Base-by-base conservation (phyloP, 208 protist species). In the Novymonas esmeraldas region DNA sequence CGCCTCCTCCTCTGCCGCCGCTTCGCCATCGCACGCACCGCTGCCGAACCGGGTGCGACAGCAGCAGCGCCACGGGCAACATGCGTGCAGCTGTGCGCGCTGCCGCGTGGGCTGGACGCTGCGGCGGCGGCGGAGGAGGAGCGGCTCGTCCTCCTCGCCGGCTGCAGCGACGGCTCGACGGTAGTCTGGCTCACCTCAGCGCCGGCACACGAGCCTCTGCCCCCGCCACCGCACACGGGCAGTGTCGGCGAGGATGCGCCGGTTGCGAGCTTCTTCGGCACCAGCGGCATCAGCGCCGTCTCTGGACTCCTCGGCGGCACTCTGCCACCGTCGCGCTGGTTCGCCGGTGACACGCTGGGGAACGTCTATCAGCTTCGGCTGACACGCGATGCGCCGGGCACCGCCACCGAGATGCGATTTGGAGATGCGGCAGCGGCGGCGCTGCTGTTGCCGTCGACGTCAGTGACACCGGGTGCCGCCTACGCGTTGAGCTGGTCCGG, bases 361-460 rank as follows among this genome's bases (percentile, higher is more conserved):
- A 90, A 92, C 62, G 60, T 94, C 2, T 92, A 92, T 61, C 85
- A 90, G 70, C 68, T 94, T 39, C 70, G 59, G 38, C 73, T 91
- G 9, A 50, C 83, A 34, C 63, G 60, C 26, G 69, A 69, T 22
- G 62, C 61, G 9, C 57, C 44, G 36, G 46, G 50, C 18, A 44
- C 26, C 2, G 45, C 44, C 34, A 9, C 50, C 13, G 59, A n/a
- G n/a, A n/a, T n/a, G n/a, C n/a, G n/a, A n/a, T n/a, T n/a, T n/a
- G n/a, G n/a, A n/a, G n/a, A n/a, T n/a, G n/a, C n/a, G n/a, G n/a
- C n/a, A n/a, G n/a, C n/a, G n/a, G n/a, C n/a, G n/a, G n/a, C n/a
- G n/a, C n/a, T n/a, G n/a, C n/a, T n/a, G n/a, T n/a, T n/a, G n/a
- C n/a, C n/a, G n/a, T n/a, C n/a, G n/a, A n/a, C n/a, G n/a, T n/a